Base-by-base conservation (phyloP, 192 early-diverging fungal genomes). In the Linnemannia hyalina region DNA sequence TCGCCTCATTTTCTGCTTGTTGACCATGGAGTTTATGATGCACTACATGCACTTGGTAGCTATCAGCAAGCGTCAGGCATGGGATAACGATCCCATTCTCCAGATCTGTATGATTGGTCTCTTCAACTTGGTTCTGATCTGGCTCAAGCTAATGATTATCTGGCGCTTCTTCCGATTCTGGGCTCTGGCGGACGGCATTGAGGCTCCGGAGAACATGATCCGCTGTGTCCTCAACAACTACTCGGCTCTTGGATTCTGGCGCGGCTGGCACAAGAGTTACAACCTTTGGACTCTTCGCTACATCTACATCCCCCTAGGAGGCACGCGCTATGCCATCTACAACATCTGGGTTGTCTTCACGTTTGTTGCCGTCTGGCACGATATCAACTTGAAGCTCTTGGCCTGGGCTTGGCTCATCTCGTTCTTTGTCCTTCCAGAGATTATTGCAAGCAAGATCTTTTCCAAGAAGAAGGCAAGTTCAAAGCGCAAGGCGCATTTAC, bases 321-420 rank as follows among this genome's bases (percentile, higher is more conserved):
- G 98, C 40, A 82, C 91, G 3, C 85, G 88, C 11, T 92, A 94
- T 63, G 90, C 93, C 68, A 68, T 90, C 10, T 92, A 95, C 88
- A 98, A 98, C 82, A 94, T 95, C 40, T 96, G 95, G 88, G 91
- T 96, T 3, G 92, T 97, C 3, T 99, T 99, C 84, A 97, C 97
- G 1, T 99, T 99, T 92, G 98, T 99, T 13, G 98, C 98, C 10
- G 74, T 99, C 20, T 99, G 98, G 98, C 98, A 99, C 88, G 98
- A 99, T 78, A 95, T 99, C 57, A 91, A 94, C 35, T 79, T 97
- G 81, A 91, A 91, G 26, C 81, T 99, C 35, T 79, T 99, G 78
- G 95, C 96, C 41, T 99, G 97, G 97, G 96, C 95, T 20, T 98
- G 96, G 97, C 87, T 99, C 4, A 96, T 98, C 69, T 93, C 92